Evolutionary conservation across 2,329 filamentous ascomycete species (phyloP).

Genomic region (Ceratocystis destructans): DNA sequence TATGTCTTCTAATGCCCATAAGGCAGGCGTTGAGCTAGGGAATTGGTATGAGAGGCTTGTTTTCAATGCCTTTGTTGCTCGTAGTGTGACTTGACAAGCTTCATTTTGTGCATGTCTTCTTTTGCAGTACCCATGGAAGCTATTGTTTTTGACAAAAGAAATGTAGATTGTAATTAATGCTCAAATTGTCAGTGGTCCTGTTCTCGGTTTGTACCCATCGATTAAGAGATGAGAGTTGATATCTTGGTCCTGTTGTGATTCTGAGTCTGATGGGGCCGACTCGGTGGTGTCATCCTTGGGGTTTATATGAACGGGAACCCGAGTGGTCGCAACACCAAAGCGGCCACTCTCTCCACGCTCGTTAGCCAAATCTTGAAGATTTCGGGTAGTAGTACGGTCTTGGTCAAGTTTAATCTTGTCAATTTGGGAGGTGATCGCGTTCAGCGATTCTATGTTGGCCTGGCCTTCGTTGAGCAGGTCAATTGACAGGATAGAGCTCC

Average conservation of each 20-base stretch:
- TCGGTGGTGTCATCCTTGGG: constrained; percentile 11
- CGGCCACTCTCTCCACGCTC: constrained; percentile 32
- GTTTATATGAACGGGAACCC: constrained; percentile 22
- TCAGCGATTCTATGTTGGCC: constrained; percentile 32
- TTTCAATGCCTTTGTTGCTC: not conserved
- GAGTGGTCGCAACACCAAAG: constrained; percentile 17
- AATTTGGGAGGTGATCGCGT: constrained; percentile 28
- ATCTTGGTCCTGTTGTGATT: constrained; percentile 8
- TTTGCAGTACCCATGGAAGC: not conserved
- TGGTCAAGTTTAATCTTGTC: constrained; percentile 34
- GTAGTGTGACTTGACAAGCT: not conserved
- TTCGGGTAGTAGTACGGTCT: constrained; percentile 29
- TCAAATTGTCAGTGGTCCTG: constrained; percentile 2
- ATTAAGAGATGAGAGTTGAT: constrained; percentile 14
- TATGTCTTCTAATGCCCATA: not conserved
- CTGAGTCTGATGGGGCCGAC: not conserved
- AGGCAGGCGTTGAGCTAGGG: not conserved
- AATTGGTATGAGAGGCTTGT: not conserved
- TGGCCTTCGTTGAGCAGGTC: constrained; percentile 55
- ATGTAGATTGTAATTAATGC: constrained; percentile 6
- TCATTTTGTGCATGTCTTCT: not conserved
- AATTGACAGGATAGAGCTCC: constrained; percentile 42
- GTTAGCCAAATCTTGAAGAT: constrained; percentile 34
- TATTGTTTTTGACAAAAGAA: not conserved
- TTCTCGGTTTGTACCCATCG: constrained; percentile 17